Evolutionary conservation across 768 basidiomycete genomes (phyloP).

Genomic region (Rhodotorula paludigena): DNA sequence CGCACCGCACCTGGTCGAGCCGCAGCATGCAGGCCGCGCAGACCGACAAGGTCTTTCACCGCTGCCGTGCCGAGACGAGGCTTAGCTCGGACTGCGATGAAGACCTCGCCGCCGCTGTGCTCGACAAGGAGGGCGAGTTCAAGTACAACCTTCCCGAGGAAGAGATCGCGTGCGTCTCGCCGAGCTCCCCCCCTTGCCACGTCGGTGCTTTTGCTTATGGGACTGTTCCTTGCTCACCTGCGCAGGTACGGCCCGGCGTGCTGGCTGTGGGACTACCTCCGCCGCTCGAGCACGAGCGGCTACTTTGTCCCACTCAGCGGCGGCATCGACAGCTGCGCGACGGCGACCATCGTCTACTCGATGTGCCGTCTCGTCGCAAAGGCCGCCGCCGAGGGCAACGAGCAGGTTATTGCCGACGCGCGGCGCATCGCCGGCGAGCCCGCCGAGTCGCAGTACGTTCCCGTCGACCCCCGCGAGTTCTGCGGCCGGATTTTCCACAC

Average conservation of each 20-base stretch:
- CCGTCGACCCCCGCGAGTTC: slow-evolving; percentile 82
- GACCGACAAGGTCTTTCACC: slow-evolving; percentile 63
- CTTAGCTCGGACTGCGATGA: slow-evolving; percentile 55
- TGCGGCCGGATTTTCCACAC: slow-evolving; percentile 85
- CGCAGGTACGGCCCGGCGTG: slow-evolving; percentile 88
- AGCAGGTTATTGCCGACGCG: slow-evolving; percentile 84
- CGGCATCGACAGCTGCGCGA: slow-evolving; percentile 96
- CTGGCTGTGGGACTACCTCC: slow-evolving; percentile 99
- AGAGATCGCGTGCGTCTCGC: slow-evolving; percentile 81
- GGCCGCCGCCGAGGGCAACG: slow-evolving; percentile 71
- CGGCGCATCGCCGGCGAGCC: slow-evolving; percentile 80
- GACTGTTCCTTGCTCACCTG: not conserved
- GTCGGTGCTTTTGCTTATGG: not conserved
- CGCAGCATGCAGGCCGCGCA: slow-evolving; percentile 83
- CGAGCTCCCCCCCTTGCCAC: not conserved
- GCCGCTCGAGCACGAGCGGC: slow-evolving; percentile 85
- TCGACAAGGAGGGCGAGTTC: slow-evolving; percentile 49
- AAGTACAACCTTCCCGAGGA: slow-evolving; percentile 83
- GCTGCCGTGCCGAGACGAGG: slow-evolving; percentile 70
- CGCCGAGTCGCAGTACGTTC: slow-evolving; percentile 64
- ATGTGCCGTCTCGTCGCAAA: slow-evolving; percentile 90
- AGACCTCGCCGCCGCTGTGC: slow-evolving; percentile 54
- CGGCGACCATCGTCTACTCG: slow-evolving; percentile 88
- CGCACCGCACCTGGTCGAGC: slow-evolving; percentile 71
- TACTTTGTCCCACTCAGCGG: slow-evolving; percentile 94